These are phyloP conservation scores for Santalum album DNA, from an alignment of 164 flowering plant species.

Conservation along the genomic window DNA sequence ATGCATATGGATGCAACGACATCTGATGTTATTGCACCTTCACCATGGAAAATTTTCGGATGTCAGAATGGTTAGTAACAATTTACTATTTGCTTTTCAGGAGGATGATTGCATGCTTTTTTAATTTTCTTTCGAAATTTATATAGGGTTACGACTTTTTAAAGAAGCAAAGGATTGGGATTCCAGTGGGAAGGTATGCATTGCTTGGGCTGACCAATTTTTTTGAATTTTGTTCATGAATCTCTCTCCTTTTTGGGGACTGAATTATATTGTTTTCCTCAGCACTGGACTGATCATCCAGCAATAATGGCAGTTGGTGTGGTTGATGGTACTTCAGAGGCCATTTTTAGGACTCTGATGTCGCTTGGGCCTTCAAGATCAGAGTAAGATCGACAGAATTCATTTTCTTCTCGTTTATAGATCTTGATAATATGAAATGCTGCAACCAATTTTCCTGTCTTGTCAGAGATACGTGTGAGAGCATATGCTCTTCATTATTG, in stretches of 20 bases:
- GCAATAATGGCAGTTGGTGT: slow-evolving; percentile 97
- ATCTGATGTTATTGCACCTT: slow-evolving; percentile 5
- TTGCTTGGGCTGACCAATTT: neutral
- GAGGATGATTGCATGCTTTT: neutral
- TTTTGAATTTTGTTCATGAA: neutral
- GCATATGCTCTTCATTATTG: neutral
- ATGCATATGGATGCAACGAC: neutral
- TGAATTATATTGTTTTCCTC: slow-evolving; percentile 12
- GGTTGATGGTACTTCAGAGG: slow-evolving; percentile 79
- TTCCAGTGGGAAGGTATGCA: neutral
- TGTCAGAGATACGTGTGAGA: neutral
- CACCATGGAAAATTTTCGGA: slow-evolving; percentile 6
- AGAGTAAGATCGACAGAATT: slow-evolving; percentile 47
- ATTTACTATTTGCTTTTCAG: neutral
- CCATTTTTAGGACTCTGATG: slow-evolving; percentile 69
- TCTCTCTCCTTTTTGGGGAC: neutral
- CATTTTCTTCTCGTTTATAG: neutral
- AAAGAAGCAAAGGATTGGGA: slow-evolving; percentile 2
- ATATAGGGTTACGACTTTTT: slow-evolving; percentile 1
- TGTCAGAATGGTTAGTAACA: neutral
- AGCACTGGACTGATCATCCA: slow-evolving; percentile 85
- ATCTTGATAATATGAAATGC: neutral
- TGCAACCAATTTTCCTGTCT: neutral
- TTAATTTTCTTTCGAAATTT: neutral
- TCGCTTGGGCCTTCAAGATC: slow-evolving; percentile 86